Percentiles rank a stretch among this genome's conserved stretches.
Evolutionary conservation across 73 alveolate species (phyloP).

Genomic region (Paramecium bursaria): DNA sequence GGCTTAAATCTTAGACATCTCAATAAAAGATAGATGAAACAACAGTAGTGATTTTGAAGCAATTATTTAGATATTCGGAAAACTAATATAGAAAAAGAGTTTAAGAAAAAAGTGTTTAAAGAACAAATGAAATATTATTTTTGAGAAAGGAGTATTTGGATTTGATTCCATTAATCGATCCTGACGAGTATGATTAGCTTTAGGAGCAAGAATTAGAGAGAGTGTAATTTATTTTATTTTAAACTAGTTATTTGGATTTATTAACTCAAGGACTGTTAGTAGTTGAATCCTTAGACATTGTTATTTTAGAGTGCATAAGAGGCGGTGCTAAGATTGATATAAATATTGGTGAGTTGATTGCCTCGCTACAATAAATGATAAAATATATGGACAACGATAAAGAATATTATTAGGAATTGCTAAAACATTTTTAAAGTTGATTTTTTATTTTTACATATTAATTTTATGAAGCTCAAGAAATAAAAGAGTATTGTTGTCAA

Average conservation of each 20-base stretch:
- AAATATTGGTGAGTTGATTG: no score
- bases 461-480: no score
- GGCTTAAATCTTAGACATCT: background rate
- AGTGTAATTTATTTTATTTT: no score
- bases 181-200: conserved; percentile 8
- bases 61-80: background rate
- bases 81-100: background rate
- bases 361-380: no score
- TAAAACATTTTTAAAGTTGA: no score
- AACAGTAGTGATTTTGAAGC: conserved; percentile 3
- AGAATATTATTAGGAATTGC: no score
- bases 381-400: no score
- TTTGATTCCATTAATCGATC: conserved; percentile 22
- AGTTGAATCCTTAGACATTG: conserved; percentile 8
- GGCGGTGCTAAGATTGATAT: no score
- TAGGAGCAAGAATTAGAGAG: conserved; percentile 18
- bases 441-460: no score
- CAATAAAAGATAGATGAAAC: conserved; percentile 38
- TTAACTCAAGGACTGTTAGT: conserved; percentile 18
- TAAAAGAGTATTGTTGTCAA: background rate
- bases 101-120: background rate
- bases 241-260: conserved; percentile 37
- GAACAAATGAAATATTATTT: background rate
- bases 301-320: no score
- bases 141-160: conserved; percentile 26